Evolutionary conservation across 768 basidiomycete genomes (phyloP).

Genomic region (Candolleomyces eurysporus): DNA sequence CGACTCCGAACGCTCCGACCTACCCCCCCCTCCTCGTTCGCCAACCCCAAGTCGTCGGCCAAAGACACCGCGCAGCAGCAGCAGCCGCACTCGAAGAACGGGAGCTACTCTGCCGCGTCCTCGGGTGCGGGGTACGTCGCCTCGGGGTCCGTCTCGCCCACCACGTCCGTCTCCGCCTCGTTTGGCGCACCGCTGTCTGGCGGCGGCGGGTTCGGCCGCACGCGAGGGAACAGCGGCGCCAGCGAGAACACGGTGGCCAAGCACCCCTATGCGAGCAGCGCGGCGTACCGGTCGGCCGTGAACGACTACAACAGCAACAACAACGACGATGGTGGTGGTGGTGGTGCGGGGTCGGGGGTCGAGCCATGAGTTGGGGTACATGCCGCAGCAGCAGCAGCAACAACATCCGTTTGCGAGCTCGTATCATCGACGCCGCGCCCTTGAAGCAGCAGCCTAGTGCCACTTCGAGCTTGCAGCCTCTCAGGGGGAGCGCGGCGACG

Average conservation of each 20-base stretch:
- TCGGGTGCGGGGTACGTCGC: not conserved
- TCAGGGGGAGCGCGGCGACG: no score
- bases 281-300: not conserved
- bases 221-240: not conserved
- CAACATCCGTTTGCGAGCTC: not conserved
- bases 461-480: no score
- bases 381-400: not conserved
- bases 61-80: not conserved
- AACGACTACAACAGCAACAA: not conserved
- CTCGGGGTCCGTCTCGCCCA: not conserved
- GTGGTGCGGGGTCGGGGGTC: not conserved
- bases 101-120: not conserved
- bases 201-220: no score
- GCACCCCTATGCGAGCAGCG: not conserved
- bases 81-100: not conserved
- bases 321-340: not conserved
- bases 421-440: not conserved
- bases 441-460: not conserved
- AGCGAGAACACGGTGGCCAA: not conserved
- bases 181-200: not conserved
- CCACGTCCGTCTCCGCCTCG: not conserved
- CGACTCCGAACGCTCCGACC: not conserved
- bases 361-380: not conserved
- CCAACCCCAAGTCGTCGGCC: not conserved
- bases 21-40: not conserved